Base-by-base conservation (phyloP, 2,329 filamentous ascomycete genomes). In the Ophiocordyceps camponoti-rufipedis region DNA sequence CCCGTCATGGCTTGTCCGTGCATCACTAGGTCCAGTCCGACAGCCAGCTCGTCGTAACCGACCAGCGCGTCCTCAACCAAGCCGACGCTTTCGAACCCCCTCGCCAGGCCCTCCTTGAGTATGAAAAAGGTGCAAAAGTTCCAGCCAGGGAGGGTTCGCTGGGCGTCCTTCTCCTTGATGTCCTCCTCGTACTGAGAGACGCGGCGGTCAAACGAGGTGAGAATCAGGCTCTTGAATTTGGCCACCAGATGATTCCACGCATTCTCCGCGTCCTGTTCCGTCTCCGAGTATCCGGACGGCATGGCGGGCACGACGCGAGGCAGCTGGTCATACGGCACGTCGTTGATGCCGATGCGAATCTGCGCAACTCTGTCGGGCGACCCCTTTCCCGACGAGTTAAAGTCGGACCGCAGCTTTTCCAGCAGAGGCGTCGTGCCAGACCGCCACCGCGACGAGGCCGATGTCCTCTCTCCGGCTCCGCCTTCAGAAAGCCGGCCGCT, bases 111-210 rank as follows among this genome's bases (percentile, higher is more conserved):
- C 61, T 98, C 91, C 57, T 98, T 98, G 9, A 98, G 71, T 14
- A 98, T 88, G 59, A 98, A 98, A 59, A 98, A 98, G 0, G 91
- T 98, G 62, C 91, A 96, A 58, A 98, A 98, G 57, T 98, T 98
- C 91, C 91, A 98, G 0, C 91, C 91, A 0, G 91, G 91, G 16
- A 98, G 65, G 32, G 71, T 80, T 42, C 89, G 75, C 59, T 96
- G 88, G 0, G 81, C 75, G 54, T 96, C 89, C 56, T 88, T 91
- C 60, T 95, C 91, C 50, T 85, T 83, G 53, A 98, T 94, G 53
- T 98, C 91, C 48, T 95, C 88, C 61, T 98, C 91, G 59, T 98
- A 98, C 55, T 96, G 89, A 18, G 76, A 79, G 1, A 98, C 91
- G 9, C 91, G 78, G 53, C 80, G 71, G 63, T 96, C 89, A 58